phyloP scores from a whole-genome alignment of 371 early-diverging fungal genomes.

The Mucor saturninus region DNA sequence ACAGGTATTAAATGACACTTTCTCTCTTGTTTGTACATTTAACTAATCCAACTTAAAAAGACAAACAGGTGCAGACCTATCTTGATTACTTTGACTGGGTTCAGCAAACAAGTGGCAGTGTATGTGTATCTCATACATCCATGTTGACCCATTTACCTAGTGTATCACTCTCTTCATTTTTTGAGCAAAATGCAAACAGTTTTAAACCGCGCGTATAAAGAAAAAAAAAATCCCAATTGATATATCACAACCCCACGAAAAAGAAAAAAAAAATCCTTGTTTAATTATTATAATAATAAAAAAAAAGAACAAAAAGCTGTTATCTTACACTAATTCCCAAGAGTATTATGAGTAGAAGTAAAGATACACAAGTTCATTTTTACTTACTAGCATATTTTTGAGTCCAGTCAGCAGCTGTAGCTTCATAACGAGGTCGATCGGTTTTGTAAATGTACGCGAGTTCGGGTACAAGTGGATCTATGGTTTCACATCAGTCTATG shows the following conservation, averaged over 20 bases:
- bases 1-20: constrained; percentile 18
- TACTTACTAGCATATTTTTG: constrained; percentile 81
- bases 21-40: not conserved
- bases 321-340: too few species aligned
- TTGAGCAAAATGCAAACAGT: constrained; percentile 34
- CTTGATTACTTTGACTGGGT: constrained; percentile 43
- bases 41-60: constrained; percentile 5
- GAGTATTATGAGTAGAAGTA: too few species aligned
- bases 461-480: constrained; percentile 96
- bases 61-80: constrained; percentile 34
- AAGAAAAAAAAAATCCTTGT: not conserved
- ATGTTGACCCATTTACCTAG: constrained; percentile 30
- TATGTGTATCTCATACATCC: constrained; percentile 30
- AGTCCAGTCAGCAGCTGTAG: constrained; percentile 93
- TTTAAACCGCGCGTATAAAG: constrained; percentile 37
- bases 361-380: too few species aligned
- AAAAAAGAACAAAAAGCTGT: not conserved
- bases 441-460: constrained; percentile 97
- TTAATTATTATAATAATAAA: not conserved
- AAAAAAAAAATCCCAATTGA: too few species aligned
- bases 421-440: constrained; percentile 86
- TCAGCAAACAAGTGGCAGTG: constrained; percentile 29
- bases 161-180: constrained; percentile 25
- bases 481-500: too few species aligned
- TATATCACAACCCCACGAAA: too few species aligned